phyloP scores from a whole-genome alignment of 805 yeast genomes.

The Ogataea ganodermae region DNA sequence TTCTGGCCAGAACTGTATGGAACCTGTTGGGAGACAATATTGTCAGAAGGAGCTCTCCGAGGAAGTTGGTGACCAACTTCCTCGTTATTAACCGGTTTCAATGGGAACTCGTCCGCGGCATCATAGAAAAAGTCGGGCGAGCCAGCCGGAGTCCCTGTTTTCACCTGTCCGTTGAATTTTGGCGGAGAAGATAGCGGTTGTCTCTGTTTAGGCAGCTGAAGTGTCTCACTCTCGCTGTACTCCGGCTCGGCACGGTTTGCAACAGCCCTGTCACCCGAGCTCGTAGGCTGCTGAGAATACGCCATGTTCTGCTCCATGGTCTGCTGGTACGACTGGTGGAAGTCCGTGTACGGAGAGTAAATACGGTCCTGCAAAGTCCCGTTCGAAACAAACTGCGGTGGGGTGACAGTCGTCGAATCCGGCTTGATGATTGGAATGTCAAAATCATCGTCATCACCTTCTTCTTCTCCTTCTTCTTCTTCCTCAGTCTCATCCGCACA shows the following conservation, averaged over 20 bases:
- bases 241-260: slow-evolving; percentile 7
- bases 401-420: slow-evolving; percentile 9
- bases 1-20: neutral
- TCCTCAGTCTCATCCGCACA: neutral
- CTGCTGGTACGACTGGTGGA: slow-evolving; percentile 33
- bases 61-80: too few species aligned
- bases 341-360: slow-evolving; percentile 39
- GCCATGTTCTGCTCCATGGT: slow-evolving; percentile 27
- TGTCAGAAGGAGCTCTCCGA: slow-evolving; percentile 31
- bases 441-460: slow-evolving; percentile 20
- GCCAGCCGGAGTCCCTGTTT: neutral
- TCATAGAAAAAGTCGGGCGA: slow-evolving; percentile 10
- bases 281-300: slow-evolving; percentile 2
- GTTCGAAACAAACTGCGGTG: neutral
- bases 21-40: slow-evolving; percentile 26
- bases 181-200: slow-evolving; percentile 11
- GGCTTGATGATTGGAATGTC: slow-evolving; percentile 26
- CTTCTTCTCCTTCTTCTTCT: slow-evolving; percentile 8
- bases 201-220: slow-evolving; percentile 25
- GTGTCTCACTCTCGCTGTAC: neutral
- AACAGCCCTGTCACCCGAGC: neutral
- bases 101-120: slow-evolving; percentile 6
- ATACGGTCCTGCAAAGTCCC: slow-evolving; percentile 20
- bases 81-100: too few species aligned
- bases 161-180: slow-evolving; percentile 2